These are phyloP conservation scores for Botrytis pseudocinerea DNA, from an alignment of 2,329 filamentous ascomycete species.

Conservation along the genomic window DNA sequence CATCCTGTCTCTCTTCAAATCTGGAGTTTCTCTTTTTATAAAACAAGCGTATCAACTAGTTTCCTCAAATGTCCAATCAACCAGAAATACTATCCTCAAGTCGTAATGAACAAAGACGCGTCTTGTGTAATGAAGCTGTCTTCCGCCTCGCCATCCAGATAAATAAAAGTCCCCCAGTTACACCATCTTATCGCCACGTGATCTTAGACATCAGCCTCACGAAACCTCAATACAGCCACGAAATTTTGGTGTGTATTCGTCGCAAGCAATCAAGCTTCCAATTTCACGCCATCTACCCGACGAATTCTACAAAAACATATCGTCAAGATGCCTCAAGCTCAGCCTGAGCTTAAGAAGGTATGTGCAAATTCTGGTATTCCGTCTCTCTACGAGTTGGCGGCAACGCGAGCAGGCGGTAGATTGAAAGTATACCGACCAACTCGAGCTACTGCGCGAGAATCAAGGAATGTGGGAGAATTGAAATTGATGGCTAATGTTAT, in stretches of 20 bases:
- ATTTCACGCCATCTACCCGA: conserved; percentile 24
- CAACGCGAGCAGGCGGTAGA: conserved; percentile 24
- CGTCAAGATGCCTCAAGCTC: conserved; percentile 86
- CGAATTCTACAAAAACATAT: conserved; percentile 24
- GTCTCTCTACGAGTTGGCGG: background rate
- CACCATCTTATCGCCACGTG: conserved; percentile 36
- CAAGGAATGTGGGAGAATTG: conserved; percentile 42
- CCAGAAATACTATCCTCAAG: background rate
- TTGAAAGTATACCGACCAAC: background rate
- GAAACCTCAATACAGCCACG: conserved; percentile 23
- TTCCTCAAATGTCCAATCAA: too few species aligned
- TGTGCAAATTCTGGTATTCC: conserved; percentile 29
- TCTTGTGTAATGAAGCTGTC: background rate
- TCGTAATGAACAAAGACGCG: background rate
- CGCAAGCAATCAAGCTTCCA: conserved; percentile 19
- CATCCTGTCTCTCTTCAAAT: background rate
- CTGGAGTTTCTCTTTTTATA: background rate
- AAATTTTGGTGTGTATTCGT: conserved; percentile 22
- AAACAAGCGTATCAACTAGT: background rate
- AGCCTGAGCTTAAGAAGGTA: conserved; percentile 99
- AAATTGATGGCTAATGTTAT: conserved; percentile 51
- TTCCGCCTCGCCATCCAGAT: conserved; percentile 11
- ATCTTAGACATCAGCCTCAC: conserved; percentile 27
- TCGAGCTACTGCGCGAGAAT: conserved; percentile 23
- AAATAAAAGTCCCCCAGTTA: background rate